Evolutionary conservation across 768 basidiomycete species (phyloP).

Genomic region (Inosperma sp.): DNA sequence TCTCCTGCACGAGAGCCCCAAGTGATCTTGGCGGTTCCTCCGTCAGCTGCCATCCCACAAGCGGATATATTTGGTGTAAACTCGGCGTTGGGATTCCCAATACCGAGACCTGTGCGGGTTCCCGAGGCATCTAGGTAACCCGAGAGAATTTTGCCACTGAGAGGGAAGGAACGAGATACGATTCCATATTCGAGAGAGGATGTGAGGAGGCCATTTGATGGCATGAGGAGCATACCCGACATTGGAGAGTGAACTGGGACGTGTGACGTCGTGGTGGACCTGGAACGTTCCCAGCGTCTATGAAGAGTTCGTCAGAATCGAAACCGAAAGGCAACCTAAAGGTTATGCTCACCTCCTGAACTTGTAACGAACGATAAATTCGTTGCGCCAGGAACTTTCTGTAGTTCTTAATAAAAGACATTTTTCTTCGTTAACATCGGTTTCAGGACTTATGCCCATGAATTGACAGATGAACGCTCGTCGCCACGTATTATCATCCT

Average conservation of each 20-base stretch:
- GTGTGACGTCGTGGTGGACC: conserved; percentile 56
- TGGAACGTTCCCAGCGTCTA: conserved; percentile 70
- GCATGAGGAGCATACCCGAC: conserved; percentile 56
- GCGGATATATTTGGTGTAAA: conserved; percentile 63
- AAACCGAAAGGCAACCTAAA: conserved; percentile 4
- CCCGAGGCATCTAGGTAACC: conserved; percentile 68
- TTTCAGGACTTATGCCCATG: conserved; percentile 62
- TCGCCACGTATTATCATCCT: conserved; percentile 76
- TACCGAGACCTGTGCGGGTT: conserved; percentile 51
- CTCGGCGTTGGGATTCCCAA: conserved; percentile 73
- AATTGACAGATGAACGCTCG: conserved; percentile 68
- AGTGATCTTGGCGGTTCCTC: conserved; percentile 58
- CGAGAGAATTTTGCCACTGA: conserved; percentile 62
- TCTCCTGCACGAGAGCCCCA: conserved; percentile 76
- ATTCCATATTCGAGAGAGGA: conserved; percentile 65
- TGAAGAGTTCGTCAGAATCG: neutral
- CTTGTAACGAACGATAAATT: conserved; percentile 56
- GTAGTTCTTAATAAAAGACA: conserved; percentile 53
- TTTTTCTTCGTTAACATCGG: conserved; percentile 42
- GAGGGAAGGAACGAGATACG: conserved; percentile 66
- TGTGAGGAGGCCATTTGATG: conserved; percentile 50
- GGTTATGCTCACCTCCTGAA: conserved; percentile 44
- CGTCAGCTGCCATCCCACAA: conserved; percentile 55
- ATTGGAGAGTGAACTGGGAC: conserved; percentile 57
- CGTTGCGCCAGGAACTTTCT: conserved; percentile 62